Base-by-base conservation (phyloP, 2,329 filamentous ascomycete species). In the Juglanconis juglandina region DNA sequence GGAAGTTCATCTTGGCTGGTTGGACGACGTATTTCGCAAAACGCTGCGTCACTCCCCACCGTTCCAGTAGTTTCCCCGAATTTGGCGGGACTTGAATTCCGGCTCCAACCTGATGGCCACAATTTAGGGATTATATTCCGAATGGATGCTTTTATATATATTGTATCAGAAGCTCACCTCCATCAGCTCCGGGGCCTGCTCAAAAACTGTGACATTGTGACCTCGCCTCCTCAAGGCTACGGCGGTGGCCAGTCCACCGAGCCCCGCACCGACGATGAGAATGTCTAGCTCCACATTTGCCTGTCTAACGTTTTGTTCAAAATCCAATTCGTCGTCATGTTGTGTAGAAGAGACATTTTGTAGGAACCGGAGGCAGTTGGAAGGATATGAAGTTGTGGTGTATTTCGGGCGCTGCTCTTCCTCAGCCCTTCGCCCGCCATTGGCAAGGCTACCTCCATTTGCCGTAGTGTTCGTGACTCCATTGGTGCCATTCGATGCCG, bases 61-160 rank as follows among this genome's bases (percentile, higher is more conserved):
- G 59, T 32, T 65, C 52, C 4, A 76, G 66, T 0, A 75, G 63
- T 0, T 67, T 66, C 2, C 66, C 65, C 5, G 72, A 70, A 59
- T 77, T 77, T 7, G 75, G 70, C 1, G 73, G 72, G 5, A 77
- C 68, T 65, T 77, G 74, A 37, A 77, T 76, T 3, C 74, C 75
- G 1, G 75, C 75, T 3, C 75, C 75, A 11, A 76, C 64, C 63
- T 64, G 14, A 1, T 4, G 6, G 14, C 13, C 10, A 4, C 50
- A 47, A 7, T 42, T 42, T 24, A 24, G 24, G 24, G 24, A 24
- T 24, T 2, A 24, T 24, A 24, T 24, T 24, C 24, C 24, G 24
- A 24, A 24, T 24, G 24, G 24, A 24, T 24, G 2, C 24, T 5
- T 42, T 24, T 47, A n/a, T 17, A 3, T 11, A 2, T 17, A 30